Conservation (phyloP, 495 filamentous ascomycete species). For the Cryomyces antarcticus region DNA sequence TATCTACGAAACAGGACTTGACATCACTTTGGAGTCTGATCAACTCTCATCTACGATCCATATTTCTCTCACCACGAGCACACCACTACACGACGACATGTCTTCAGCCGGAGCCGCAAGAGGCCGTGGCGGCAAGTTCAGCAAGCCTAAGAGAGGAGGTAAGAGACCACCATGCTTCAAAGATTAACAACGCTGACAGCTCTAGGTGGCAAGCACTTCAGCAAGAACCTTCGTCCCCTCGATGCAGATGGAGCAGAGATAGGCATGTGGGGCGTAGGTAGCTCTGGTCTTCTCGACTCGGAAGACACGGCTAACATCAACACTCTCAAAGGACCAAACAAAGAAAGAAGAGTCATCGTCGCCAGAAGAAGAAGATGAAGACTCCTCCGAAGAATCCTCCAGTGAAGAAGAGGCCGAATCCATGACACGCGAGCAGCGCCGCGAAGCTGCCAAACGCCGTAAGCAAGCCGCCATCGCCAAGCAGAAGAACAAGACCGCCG, state of each 20-base stretch:
- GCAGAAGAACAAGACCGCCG: constrained; percentile 37
- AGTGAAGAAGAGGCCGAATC: constrained; percentile 19
- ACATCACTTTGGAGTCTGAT: constrained; percentile 1
- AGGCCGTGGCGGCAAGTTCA: constrained; percentile 81
- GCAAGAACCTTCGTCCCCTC: constrained; percentile 64
- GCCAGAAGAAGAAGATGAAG: constrained; percentile 23
- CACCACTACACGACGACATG: constrained; percentile 25
- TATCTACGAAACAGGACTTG: no score
- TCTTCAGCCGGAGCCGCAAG: constrained; percentile 33
- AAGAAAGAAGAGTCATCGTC: constrained; percentile 17
- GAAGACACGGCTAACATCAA: background rate
- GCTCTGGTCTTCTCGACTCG: no score
- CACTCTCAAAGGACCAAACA: constrained; percentile 24
- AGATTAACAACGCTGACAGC: constrained; percentile 4
- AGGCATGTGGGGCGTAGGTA: constrained; percentile 55
- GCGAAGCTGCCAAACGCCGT: constrained; percentile 69
- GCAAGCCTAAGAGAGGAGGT: constrained; percentile 85
- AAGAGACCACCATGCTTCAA: constrained; percentile 13
- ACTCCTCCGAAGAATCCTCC: constrained; percentile 12
- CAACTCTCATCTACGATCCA: background rate
- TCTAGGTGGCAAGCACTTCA: constrained; percentile 84
- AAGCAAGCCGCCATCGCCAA: constrained; percentile 74
- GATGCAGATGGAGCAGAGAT: constrained; percentile 63
- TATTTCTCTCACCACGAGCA: background rate
- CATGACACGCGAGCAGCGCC: constrained; percentile 71